Base-by-base conservation (phyloP, 805 yeast genomes). In the Kockiozyma suomiensis region DNA sequence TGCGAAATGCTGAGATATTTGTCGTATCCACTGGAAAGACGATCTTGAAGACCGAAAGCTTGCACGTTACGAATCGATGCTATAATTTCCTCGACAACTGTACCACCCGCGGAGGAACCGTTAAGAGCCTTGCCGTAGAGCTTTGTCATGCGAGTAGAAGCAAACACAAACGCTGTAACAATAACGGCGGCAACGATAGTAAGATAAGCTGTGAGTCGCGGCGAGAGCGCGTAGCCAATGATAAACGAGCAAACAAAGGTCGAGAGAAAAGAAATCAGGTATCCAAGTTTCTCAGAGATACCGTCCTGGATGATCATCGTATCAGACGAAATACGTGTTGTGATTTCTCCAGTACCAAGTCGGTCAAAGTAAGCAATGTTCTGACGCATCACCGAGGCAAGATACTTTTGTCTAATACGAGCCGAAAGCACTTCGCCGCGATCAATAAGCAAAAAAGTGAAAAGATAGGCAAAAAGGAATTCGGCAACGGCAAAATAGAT, bases 291-390 rank as follows among this genome's bases (percentile, higher is more conserved):
- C 66, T 76, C 79, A 32, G 77, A 72, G 57, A 76, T 75, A 26
- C 79, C 80, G 38, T 74, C 79, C 63, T 77, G 80, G 48, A 76
- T 73, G 50, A 70, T 61, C 50, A 73, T 69, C 17, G 79, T 76
- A 53, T 76, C 79, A 23, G 74, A 72, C 45, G 78, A 74, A 66
- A 76, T 76, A 12, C 79, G 74, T 7, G 79, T 74, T 10, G 79
- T 74, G 37, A 76, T 76, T 58, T 74, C 77, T 10, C 79, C 79
- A n/a, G 78, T 72, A 8, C 79, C 79, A n/a, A 76, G 66, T 38
- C 70, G 68, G 64, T 76, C 79, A 58, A 76, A 77, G 59, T 72
- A 77, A 17, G 76, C 80, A 35, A 76, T 72, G 51, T 76, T 76
- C 62, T 76, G 79, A 46, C 76, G 69, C 54, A 76, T 64, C 6